These are phyloP conservation scores for Syzygium syzygioides DNA, from an alignment of 441 rosid genomes.

Conservation along the genomic window DNA sequence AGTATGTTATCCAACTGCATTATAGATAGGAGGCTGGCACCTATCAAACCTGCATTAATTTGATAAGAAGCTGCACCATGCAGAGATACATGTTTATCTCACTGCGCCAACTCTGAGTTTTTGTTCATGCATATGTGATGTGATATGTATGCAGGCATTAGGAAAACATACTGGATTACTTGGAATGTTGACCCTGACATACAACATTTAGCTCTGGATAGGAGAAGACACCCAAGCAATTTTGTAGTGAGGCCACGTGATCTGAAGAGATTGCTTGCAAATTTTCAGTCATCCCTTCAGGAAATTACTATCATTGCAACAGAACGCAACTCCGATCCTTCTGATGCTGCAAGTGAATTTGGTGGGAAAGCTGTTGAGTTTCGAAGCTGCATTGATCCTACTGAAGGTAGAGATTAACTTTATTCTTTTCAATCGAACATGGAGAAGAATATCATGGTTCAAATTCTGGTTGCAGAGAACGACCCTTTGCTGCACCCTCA, in stretches of 20 bases:
- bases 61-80: neutral
- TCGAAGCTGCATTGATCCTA: constrained; percentile 79
- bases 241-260: constrained; percentile 74
- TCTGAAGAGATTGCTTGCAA: constrained; percentile 69
- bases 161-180: constrained; percentile 73
- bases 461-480: constrained; percentile 42
- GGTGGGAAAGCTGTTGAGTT: constrained; percentile 93
- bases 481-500: constrained; percentile 77
- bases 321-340: constrained; percentile 46
- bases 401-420: constrained; percentile 39
- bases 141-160: constrained; percentile 40
- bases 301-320: constrained; percentile 89
- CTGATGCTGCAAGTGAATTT: constrained; percentile 67
- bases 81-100: neutral
- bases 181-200: constrained; percentile 86
- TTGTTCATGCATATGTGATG: too few relatives aligned
- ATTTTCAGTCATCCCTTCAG: constrained; percentile 83
- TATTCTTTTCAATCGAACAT: neutral
- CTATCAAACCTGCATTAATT: neutral
- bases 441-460: constrained; percentile 10
- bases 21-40: too few relatives aligned
- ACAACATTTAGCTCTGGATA: constrained; percentile 79
- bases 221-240: constrained; percentile 55
- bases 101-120: too few relatives aligned
- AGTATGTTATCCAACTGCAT: neutral